These are phyloP conservation scores for Phlyctochytrium bullatum DNA, from an alignment of 192 early-diverging fungal genomes.

Conservation along the genomic window DNA sequence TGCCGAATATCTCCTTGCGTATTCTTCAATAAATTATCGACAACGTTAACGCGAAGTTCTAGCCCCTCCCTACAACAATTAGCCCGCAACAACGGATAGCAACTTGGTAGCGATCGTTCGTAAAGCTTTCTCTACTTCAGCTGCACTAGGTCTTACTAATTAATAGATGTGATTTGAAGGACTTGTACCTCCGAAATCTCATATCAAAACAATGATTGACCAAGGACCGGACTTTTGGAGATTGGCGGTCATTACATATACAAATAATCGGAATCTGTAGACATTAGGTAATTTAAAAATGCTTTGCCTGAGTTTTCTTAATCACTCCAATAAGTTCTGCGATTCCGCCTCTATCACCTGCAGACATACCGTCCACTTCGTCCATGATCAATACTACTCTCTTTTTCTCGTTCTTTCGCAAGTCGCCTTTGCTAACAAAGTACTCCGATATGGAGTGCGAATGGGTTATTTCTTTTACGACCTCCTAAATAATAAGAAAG, in stretches of 20 bases:
- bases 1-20: conserved; percentile 94
- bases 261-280: conserved; percentile 91
- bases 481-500: conserved; percentile 21
- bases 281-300: conserved; percentile 2
- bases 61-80: conserved; percentile 71
- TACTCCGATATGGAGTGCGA: conserved; percentile 59
- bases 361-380: conserved; percentile 99
- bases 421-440: conserved; percentile 29
- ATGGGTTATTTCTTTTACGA: conserved; percentile 51
- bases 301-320: conserved; percentile 73
- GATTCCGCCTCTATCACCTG: conserved; percentile 90
- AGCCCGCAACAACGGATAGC: neutral
- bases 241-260: conserved; percentile 94
- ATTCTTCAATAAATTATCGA: conserved; percentile 74
- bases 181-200: conserved; percentile 63
- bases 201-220: conserved; percentile 81
- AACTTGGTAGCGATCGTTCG: conserved; percentile 70
- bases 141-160: conserved; percentile 58
- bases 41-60: conserved; percentile 69
- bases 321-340: conserved; percentile 87
- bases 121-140: conserved; percentile 72
- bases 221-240: conserved; percentile 80
- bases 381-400: conserved; percentile 95
- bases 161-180: conserved; percentile 18
- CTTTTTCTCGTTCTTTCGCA: conserved; percentile 13